Evolutionary conservation across 2,329 filamentous ascomycete genomes (phyloP), one percentile per base, ranked within the genome.

Genomic region (Ophiostoma ulmi): DNA sequence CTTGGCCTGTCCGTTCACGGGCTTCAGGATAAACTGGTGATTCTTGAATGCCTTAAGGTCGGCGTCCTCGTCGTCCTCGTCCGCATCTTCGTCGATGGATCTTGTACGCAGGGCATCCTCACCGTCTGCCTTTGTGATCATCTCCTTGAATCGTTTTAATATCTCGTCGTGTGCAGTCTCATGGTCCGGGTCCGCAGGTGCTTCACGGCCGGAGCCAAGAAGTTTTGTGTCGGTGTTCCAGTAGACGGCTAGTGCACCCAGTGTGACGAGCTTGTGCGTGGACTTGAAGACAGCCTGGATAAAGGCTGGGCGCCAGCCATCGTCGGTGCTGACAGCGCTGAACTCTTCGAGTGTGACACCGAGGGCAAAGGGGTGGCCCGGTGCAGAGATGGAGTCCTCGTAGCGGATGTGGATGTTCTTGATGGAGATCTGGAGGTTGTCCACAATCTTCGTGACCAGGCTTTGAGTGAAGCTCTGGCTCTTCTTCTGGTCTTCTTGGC

Each of bases 371-470:
- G 96, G 94, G 78, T 99, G 95, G 0, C 93, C 94, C 0, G 94
- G 94, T 11, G 94, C 92, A 26, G 95, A 96, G 76, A 99, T 93
- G 17, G 94, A 94, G 80, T 99, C 95, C 80, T 99, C 95, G 80
- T 99, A 99, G 76, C 95, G 92, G 74, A 99, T 88, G 79, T 99
- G 95, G 72, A 99, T 97, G 78, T 98, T 99, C 84, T 97, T 98
- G 80, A 99, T 90, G 35, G 91, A 95, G 76, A 99, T 92, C 80
- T 99, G 95, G 58, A 99, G 85, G 77, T 99, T 99, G 84, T 99
- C 95, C 77, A 98, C 93, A 77, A 99, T 97, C 76, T 97, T 97
- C 52, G 94, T 97, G 67, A 94, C 90, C 75, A 99, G 81, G 78
- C 94, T 98, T 76, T 97, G 90, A 4, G 94, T 97, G 77, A 99